Evolutionary conservation across 352 stramenopile genomes (phyloP), one percentile per base, ranked within the genome.

Genomic region (Pythium periplocum): DNA sequence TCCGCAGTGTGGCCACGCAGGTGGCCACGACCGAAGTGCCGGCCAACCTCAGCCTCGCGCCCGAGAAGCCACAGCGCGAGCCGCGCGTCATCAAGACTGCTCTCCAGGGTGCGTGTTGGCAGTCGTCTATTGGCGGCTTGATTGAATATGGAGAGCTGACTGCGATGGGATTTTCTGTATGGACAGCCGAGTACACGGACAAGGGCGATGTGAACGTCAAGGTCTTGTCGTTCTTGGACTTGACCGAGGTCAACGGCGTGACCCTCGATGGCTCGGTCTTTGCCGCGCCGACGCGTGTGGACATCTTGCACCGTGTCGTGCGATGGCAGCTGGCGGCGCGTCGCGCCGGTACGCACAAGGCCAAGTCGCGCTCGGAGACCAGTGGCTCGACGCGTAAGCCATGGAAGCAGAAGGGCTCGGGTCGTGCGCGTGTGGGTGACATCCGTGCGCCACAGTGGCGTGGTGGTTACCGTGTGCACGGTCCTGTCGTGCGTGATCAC

Each of bases 261-360:
- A 87, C 69, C 6, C 71, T 95, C 36, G 69, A 88, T 51, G 71
- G 65, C 53, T 83, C 65, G 31, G 80, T 95, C 12, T 96, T 95
- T 58, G 80, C 73, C 9, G 78, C 81, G 30, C 81, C 85, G 9
- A 65, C 79, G 26, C 85, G 85, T 44, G 78, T 91, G 32, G 85
- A 95, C 61, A 93, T 95, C 55, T 59, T 95, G 56, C 85, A 95
- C 65, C 83, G 85, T 51, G 83, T 95, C 49, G 85, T 95, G 65
- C 78, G 83, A 62, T 95, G 85, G 85, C 83, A 95, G 64, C 64
- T 94, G 10, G 85, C 85, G 17, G 87, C 81, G 56, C 81, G 81
- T 59, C 83, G 85, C 48, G 79, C 83, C 40, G 85, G 83, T 57
- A 92, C 84, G 63, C 87, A 92, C 79, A 93, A 93, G 71, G 87